These are phyloP conservation scores for Plasmodium vivax DNA, from an alignment of 169 alveolate genomes.

Conservation along the genomic window DNA sequence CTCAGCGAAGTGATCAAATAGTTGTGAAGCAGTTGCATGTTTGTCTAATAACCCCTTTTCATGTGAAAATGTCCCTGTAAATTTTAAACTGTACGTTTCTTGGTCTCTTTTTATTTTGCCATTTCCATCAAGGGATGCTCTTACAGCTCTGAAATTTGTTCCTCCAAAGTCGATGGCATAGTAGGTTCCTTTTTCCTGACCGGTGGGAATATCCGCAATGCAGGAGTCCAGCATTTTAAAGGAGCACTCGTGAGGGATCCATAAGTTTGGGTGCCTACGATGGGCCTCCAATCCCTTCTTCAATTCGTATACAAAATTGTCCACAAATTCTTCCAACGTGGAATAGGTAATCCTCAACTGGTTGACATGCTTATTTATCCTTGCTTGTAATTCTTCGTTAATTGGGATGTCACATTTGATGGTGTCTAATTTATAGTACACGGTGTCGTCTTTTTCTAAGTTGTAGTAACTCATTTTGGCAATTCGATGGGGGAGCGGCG, in stretches of 20 bases:
- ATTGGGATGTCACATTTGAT: constrained; percentile 58
- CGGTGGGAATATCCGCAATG: constrained; percentile 87
- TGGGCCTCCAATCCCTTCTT: constrained; percentile 84
- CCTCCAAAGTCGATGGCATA: constrained; percentile 94
- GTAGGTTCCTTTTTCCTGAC: constrained; percentile 89
- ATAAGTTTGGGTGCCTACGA: constrained; percentile 81
- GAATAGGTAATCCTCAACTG: constrained; percentile 43
- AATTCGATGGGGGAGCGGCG: neutral
- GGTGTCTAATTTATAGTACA: constrained; percentile 40
- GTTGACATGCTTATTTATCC: constrained; percentile 54
- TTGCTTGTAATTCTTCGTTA: constrained; percentile 5
- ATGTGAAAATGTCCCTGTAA: constrained; percentile 80
- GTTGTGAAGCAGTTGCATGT: constrained; percentile 86
- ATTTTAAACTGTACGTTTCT: constrained; percentile 78
- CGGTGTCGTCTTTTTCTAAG: constrained; percentile 18
- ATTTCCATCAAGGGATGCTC: constrained; percentile 86
- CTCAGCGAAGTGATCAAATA: constrained; percentile 87
- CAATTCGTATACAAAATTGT: constrained; percentile 76
- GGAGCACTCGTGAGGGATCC: constrained; percentile 86
- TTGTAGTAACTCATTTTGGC: constrained; percentile 43
- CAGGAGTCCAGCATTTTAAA: constrained; percentile 91
- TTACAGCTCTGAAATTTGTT: constrained; percentile 89
- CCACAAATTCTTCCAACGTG: constrained; percentile 69
- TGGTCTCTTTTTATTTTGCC: constrained; percentile 86
- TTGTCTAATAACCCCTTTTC: constrained; percentile 88